Percentiles rank a stretch among this genome's conserved stretches.
Evolutionary conservation across 179 eudicot species (phyloP).

Genomic region (Spergularia azorica): DNA sequence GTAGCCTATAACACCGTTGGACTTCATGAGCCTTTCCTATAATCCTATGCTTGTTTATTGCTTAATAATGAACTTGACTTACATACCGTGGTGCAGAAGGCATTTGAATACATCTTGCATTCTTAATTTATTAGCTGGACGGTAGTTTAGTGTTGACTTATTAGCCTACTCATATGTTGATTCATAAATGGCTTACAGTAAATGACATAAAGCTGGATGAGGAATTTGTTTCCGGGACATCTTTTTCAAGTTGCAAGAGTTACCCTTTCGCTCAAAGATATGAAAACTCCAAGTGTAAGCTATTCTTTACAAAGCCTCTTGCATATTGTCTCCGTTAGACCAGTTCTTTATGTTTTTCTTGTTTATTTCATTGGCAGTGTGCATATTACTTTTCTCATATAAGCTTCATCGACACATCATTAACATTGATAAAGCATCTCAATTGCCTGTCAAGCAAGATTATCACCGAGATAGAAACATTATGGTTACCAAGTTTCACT

Average conservation of each 20-base stretch:
- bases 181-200: no score
- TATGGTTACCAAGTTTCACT: conserved; percentile 4
- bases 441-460: conserved; percentile 68
- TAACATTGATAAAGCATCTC: conserved; percentile 40
- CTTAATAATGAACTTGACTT: neutral
- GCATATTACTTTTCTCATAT: conserved; percentile 65
- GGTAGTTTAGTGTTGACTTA: neutral
- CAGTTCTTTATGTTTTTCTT: conserved; percentile 2
- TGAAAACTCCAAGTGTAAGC: conserved; percentile 81
- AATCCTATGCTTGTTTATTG: conserved; percentile 3
- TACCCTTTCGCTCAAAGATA: conserved; percentile 76
- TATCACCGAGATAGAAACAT: neutral
- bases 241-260: conserved; percentile 35
- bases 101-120: neutral
- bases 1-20: neutral
- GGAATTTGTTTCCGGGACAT: conserved; percentile 52
- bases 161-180: conserved; percentile 18
- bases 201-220: conserved; percentile 48
- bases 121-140: neutral
- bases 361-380: conserved; percentile 46
- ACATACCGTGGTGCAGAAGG: neutral
- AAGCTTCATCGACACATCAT: conserved; percentile 68
- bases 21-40: neutral
- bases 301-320: conserved; percentile 14
- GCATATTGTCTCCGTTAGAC: neutral